Evolutionary conservation across 169 alveolate species (phyloP), one percentile per base, ranked within the genome.

Genomic region (Eimeria acervulina): DNA sequence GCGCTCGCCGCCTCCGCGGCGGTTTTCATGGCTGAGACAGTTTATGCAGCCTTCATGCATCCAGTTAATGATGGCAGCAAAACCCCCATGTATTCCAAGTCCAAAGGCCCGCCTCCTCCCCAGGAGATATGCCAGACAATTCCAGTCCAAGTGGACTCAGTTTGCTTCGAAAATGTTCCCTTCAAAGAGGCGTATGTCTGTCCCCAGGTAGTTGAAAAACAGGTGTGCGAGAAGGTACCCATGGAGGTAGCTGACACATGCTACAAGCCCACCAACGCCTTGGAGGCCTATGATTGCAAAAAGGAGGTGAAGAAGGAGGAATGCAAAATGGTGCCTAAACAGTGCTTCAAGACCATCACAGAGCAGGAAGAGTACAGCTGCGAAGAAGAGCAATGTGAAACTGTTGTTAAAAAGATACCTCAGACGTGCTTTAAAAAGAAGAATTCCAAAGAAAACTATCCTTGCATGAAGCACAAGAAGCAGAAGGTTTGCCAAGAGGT

Each of bases 241-340:
- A n/a, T 51, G 52, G 91, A 84, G 78, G 81, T 84, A 12, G 81
- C 83, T 13, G 91, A 89, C 47, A 94, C 96, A 8, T 94, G 96
- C 89, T 94, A 74, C 89, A 94, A 70, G 74, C 94, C 90, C 33
- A 81, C 83, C 23, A 94, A 51, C 8, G 91, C 96, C 52, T 36
- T 81, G 74, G 96, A 94, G 96, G 90, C 96, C 6, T 94, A 94
- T 28, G 89, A 88, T 31, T 94, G 96, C 81, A 88, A 88, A 12
- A 55, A 52, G 66, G 94, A 81, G 63, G 88, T 63, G 94, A 78
- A 68, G 96, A 94, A 94, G 80, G 96, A 94, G 42, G 96, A 81
- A 17, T 94, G 96, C 81, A 81, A 44, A 52, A 94, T 81, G 89
- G 96, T 84, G 63, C 94, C 94, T 40, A 83, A 68, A 47, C 83